phyloP scores from a whole-genome alignment of 2,329 filamentous ascomycete species.

The Fusarium haematococcum region DNA sequence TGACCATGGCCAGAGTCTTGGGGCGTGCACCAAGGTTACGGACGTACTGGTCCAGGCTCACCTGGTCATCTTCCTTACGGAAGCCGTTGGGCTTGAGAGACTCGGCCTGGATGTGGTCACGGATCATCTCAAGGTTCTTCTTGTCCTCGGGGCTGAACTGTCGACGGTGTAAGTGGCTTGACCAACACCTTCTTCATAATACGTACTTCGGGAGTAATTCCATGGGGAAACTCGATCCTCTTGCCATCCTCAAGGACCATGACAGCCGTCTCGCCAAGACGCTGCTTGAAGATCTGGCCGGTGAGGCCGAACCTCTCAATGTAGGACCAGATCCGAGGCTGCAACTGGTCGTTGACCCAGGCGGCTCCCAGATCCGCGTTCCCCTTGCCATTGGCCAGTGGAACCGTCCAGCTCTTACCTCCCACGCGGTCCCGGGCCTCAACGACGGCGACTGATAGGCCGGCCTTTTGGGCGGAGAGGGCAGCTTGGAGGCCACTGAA shows the following conservation, averaged over 20 bases:
- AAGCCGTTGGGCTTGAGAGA: conserved; percentile 43
- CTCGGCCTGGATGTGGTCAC: conserved; percentile 51
- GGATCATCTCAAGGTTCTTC: conserved; percentile 47
- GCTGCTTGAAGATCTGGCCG: conserved; percentile 55
- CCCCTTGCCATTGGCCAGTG: conserved; percentile 48
- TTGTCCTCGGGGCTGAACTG: conserved; percentile 49
- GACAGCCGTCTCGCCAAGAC: conserved; percentile 57
- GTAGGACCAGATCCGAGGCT: conserved; percentile 58
- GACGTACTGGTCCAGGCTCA: conserved; percentile 51
- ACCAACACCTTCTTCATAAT: background rate
- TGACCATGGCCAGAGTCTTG: conserved; percentile 50
- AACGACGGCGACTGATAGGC: conserved; percentile 56
- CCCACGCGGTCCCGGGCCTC: conserved; percentile 64
- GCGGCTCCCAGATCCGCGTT: conserved; percentile 66
- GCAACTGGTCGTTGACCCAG: conserved; percentile 70
- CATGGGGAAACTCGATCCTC: conserved; percentile 31
- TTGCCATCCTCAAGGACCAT: conserved; percentile 54
- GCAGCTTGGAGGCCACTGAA: conserved; percentile 54
- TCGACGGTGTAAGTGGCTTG: background rate
- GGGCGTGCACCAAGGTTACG: conserved; percentile 46
- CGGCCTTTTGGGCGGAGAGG: conserved; percentile 47
- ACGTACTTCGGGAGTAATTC: conserved; percentile 38
- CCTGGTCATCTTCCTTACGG: conserved; percentile 44
- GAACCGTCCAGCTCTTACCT: conserved; percentile 61
- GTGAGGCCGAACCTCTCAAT: conserved; percentile 56